Evolutionary conservation across 495 filamentous ascomycete genomes (phyloP).

Genomic region (Filosporella fistucella): DNA sequence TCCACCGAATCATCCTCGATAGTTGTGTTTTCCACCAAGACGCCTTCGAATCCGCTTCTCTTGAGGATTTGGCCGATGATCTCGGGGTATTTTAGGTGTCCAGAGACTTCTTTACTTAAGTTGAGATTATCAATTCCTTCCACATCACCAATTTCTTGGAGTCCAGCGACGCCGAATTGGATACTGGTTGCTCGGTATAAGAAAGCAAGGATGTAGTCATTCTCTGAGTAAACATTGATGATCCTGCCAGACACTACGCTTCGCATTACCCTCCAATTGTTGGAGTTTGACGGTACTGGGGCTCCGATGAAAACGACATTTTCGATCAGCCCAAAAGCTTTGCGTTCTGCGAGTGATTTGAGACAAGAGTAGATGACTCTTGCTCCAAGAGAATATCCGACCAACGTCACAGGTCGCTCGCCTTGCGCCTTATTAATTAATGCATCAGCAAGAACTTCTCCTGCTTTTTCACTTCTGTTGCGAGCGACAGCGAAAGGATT

Average conservation of each 20-base stretch:
- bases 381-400: conserved; percentile 87
- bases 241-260: conserved; percentile 50
- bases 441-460: conserved; percentile 77
- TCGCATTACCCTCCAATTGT: conserved; percentile 48
- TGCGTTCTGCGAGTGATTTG: conserved; percentile 64
- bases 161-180: conserved; percentile 51
- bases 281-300: conserved; percentile 59
- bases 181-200: conserved; percentile 49
- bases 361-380: conserved; percentile 83
- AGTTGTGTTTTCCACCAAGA: conserved; percentile 31
- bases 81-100: conserved; percentile 50
- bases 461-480: conserved; percentile 79
- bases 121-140: conserved; percentile 53
- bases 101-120: conserved; percentile 45
- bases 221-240: conserved; percentile 54
- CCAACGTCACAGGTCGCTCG: conserved; percentile 81
- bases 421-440: conserved; percentile 85
- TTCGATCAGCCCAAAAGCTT: conserved; percentile 83
- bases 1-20: conserved; percentile 32
- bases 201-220: conserved; percentile 58
- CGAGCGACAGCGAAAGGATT: conserved; percentile 86
- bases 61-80: conserved; percentile 49
- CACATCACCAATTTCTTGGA: conserved; percentile 46
- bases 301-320: conserved; percentile 79
- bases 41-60: conserved; percentile 48